These are phyloP conservation scores for Carex scoparia DNA, from an alignment of 176 grass and related monocot genomes.

Conservation along the genomic window DNA sequence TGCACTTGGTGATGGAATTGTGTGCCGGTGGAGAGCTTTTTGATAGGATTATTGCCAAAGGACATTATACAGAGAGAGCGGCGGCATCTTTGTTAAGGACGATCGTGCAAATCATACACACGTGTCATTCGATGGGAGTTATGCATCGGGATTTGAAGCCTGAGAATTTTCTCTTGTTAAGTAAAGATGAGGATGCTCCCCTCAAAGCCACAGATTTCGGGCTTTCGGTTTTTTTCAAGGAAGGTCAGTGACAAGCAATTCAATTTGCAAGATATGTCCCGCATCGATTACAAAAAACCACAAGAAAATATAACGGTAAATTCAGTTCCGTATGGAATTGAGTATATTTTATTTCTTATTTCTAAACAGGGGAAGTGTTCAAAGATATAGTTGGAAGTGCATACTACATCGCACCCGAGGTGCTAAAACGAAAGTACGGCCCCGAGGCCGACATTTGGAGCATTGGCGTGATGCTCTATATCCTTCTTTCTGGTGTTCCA, in stretches of 20 bases:
- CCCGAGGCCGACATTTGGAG: slow-evolving; percentile 85
- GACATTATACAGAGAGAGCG: slow-evolving; percentile 79
- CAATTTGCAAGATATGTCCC: background rate
- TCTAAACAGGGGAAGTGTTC: slow-evolving; percentile 62
- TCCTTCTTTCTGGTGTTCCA: slow-evolving; percentile 75
- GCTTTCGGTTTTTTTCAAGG: slow-evolving; percentile 87
- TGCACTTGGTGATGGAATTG: slow-evolving; percentile 95
- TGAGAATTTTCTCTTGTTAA: slow-evolving; percentile 83
- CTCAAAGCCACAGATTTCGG: slow-evolving; percentile 86
- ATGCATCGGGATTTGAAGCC: slow-evolving; percentile 96
- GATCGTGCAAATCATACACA: slow-evolving; percentile 92
- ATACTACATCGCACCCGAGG: slow-evolving; percentile 87
- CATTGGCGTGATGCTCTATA: slow-evolving; percentile 73
- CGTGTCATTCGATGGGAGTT: slow-evolving; percentile 88
- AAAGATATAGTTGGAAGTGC: slow-evolving; percentile 93
- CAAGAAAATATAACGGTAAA: background rate
- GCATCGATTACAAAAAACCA: background rate
- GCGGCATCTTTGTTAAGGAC: slow-evolving; percentile 71
- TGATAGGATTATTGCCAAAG: slow-evolving; percentile 80
- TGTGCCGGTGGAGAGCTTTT: slow-evolving; percentile 94
- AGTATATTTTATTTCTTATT: background rate
- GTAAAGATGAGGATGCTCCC: slow-evolving; percentile 69
- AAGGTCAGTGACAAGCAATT: slow-evolving; percentile 24
- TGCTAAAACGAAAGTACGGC: slow-evolving; percentile 69
- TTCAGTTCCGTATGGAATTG: background rate